phyloP scores from a whole-genome alignment of 805 yeast genomes.

The Wickerhamiella vanderwaltii region DNA sequence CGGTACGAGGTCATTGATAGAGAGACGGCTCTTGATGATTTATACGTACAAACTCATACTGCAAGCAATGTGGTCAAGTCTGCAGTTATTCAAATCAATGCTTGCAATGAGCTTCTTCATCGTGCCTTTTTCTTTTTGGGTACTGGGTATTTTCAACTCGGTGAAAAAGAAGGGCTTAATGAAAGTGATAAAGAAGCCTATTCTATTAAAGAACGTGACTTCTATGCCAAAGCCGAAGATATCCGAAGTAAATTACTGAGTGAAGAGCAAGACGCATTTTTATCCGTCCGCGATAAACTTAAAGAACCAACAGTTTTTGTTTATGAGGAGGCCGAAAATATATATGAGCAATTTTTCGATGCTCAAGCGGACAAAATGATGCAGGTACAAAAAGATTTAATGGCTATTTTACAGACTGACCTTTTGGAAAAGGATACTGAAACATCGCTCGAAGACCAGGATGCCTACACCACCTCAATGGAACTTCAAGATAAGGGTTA shows the following conservation, averaged over 20 bases:
- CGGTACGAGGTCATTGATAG: slow-evolving; percentile 4
- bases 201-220: slow-evolving; percentile 23
- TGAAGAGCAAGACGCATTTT: slow-evolving; percentile 28
- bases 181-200: slow-evolving; percentile 13
- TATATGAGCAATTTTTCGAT: slow-evolving; percentile 14
- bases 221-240: slow-evolving; percentile 49
- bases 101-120: slow-evolving; percentile 36
- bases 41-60: neutral
- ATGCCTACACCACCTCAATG: slow-evolving; percentile 65
- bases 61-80: neutral
- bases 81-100: neutral
- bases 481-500: slow-evolving; percentile 59
- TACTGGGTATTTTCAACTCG: slow-evolving; percentile 27
- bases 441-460: slow-evolving; percentile 49
- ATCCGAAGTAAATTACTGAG: slow-evolving; percentile 42
- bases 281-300: slow-evolving; percentile 11
- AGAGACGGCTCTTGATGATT: slow-evolving; percentile 1
- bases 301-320: slow-evolving; percentile 8
- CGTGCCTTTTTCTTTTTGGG: slow-evolving; percentile 58
- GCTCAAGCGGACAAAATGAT: slow-evolving; percentile 12
- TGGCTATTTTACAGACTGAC: slow-evolving; percentile 13
- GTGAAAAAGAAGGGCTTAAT: slow-evolving; percentile 20
- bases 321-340: slow-evolving; percentile 1
- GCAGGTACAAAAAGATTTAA: slow-evolving; percentile 12
- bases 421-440: slow-evolving; percentile 17